Evolutionary conservation across 2,329 filamentous ascomycete species (phyloP).

Genomic region (Graphiopsis chlorocephala): DNA sequence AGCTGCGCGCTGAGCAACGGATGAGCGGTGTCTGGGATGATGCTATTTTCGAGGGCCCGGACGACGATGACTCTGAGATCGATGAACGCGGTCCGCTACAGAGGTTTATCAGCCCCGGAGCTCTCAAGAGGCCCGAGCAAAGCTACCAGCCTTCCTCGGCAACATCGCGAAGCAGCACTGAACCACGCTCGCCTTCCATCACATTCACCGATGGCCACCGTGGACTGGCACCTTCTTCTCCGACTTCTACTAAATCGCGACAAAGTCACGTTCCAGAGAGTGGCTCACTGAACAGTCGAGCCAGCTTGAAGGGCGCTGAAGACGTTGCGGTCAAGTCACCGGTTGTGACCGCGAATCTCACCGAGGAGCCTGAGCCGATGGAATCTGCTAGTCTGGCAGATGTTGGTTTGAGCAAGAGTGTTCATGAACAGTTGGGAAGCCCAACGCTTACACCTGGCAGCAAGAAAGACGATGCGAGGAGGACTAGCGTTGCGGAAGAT

Average conservation of each 20-base stretch:
- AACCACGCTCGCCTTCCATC: constrained; percentile 4
- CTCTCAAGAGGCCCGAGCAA: constrained; percentile 25
- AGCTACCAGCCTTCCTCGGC: constrained; percentile 20
- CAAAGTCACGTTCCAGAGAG: constrained; percentile 14
- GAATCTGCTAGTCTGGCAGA: constrained; percentile 23
- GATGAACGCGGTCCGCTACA: constrained; percentile 32
- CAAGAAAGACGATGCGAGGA: neutral
- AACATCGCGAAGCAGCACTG: constrained; percentile 7
- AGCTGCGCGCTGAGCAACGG: constrained; percentile 33
- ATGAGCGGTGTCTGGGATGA: constrained; percentile 49
- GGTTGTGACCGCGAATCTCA: constrained; percentile 21
- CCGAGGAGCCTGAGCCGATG: constrained; percentile 28
- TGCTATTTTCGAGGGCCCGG: constrained; percentile 45
- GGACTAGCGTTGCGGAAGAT: constrained; percentile 3
- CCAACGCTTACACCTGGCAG: neutral
- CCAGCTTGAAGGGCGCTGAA: constrained; percentile 19
- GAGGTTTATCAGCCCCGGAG: constrained; percentile 30
- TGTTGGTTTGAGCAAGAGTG: constrained; percentile 33
- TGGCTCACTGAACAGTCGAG: constrained; percentile 5
- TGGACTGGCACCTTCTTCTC: constrained; percentile 35
- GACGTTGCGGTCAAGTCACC: constrained; percentile 21
- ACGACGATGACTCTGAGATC: constrained; percentile 47
- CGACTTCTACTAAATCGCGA: constrained; percentile 17
- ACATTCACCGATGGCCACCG: constrained; percentile 36
- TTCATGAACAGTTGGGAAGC: constrained; percentile 29